Conservation (phyloP, 2,329 filamentous ascomycete genomes). For the Paraphaeosphaeria minitans region DNA sequence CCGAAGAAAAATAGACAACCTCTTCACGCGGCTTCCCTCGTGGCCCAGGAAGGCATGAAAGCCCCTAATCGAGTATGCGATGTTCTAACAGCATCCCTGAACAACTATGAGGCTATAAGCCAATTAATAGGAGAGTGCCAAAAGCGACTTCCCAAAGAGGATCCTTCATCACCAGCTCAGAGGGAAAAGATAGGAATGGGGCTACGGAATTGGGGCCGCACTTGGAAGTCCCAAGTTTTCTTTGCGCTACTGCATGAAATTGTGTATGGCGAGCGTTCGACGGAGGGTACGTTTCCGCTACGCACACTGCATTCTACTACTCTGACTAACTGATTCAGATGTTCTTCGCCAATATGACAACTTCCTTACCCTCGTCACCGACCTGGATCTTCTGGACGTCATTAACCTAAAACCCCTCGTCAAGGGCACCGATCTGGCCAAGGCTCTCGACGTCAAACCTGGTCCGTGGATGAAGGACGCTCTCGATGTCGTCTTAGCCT, state of each 20-base stretch:
- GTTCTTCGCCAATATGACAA: slow-evolving; percentile 58
- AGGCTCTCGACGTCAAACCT: slow-evolving; percentile 68
- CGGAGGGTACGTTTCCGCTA: slow-evolving; percentile 46
- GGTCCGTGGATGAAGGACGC: slow-evolving; percentile 86
- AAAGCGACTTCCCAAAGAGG: slow-evolving; percentile 51
- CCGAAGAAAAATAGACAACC: slow-evolving; percentile 50
- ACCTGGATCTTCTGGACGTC: slow-evolving; percentile 58
- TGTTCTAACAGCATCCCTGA: slow-evolving; percentile 68
- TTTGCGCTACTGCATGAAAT: slow-evolving; percentile 71
- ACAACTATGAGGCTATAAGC: slow-evolving; percentile 68
- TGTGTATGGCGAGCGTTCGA: slow-evolving; percentile 45
- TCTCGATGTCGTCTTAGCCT: slow-evolving; percentile 78
- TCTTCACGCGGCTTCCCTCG: slow-evolving; percentile 60
- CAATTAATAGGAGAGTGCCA: slow-evolving; percentile 60
- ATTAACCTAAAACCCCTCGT: slow-evolving; percentile 59
- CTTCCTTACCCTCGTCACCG: slow-evolving; percentile 59
- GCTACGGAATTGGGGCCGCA: slow-evolving; percentile 72
- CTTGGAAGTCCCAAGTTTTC: slow-evolving; percentile 74
- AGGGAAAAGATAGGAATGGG: slow-evolving; percentile 74
- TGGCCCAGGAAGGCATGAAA: slow-evolving; percentile 78
- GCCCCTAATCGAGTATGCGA: slow-evolving; percentile 76
- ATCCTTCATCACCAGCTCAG: slow-evolving; percentile 32
- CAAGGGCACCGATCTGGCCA: slow-evolving; percentile 75
- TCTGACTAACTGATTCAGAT: slow-evolving; percentile 37
- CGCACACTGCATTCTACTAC: background rate